Conservation (phyloP, 257 asterid genomes). For the Nicotiana tabacum region DNA sequence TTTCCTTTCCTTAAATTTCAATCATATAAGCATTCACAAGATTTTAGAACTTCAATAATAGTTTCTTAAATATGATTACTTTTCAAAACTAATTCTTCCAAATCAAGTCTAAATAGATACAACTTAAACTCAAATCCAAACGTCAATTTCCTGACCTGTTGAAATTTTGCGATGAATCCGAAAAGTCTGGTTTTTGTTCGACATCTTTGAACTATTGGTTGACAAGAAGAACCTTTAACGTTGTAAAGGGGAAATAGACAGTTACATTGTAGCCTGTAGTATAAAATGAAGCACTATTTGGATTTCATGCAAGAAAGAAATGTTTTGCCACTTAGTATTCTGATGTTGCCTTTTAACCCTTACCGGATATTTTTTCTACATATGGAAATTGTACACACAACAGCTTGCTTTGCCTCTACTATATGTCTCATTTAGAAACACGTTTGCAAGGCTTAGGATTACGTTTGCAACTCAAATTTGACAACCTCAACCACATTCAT, state of each 20-base stretch:
- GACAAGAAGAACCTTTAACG: not conserved
- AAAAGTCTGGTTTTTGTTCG: too few species aligned
- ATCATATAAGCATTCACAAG: not conserved
- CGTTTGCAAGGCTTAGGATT: not conserved
- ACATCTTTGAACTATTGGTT: not conserved
- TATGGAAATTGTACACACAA: not conserved
- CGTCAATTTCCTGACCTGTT: too few species aligned
- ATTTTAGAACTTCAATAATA: not conserved
- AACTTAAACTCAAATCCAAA: not conserved
- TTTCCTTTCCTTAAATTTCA: not conserved
- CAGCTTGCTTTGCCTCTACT: not conserved
- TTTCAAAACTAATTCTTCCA: not conserved
- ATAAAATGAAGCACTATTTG: not conserved
- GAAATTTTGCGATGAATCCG: not conserved
- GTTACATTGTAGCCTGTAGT: not conserved
- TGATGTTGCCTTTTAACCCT: not conserved
- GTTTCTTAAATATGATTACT: not conserved
- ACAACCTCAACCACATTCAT: not conserved
- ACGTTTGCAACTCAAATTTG: not conserved
- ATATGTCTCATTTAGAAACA: not conserved
- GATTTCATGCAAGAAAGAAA: not conserved
- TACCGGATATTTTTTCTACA: not conserved
- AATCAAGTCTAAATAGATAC: not conserved
- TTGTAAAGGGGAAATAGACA: not conserved
- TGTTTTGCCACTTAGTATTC: not conserved